Base-by-base conservation (phyloP, 805 yeast genomes). In the Wickerhamiella kurtzmanii region DNA sequence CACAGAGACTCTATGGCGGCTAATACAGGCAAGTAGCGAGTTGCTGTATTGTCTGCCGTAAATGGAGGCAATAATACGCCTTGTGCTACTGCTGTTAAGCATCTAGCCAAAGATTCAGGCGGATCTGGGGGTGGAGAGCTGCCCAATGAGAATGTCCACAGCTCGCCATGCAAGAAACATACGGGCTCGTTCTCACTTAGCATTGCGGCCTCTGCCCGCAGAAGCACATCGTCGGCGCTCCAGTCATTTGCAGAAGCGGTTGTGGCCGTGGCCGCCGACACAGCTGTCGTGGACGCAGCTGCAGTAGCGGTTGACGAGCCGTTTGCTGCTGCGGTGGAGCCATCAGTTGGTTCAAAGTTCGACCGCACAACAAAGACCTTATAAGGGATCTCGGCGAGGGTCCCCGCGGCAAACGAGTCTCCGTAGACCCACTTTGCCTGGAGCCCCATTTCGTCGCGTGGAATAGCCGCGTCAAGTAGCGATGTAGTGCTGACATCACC, bases 11-110 rank as follows among this genome's bases (percentile, higher is more conserved):
- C 53, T 6, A 57, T 42, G 11, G 59, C 58, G 1, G 52, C 42
- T 18, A 54, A 47, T 16, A 52, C 46, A 17, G 50, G 50, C 20
- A 54, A 48, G 20, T 50, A 47, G 21, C 47, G 49, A 11, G 44
- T 43, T 4, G 48, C 6, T 11, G 32, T 42, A 32, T 44, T 42
- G 2, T 25, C 22, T 16, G 44, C 44, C 9, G 51, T 42, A 37
- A 50, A 51, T 11, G 54, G 53, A 3, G 58, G 52, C 39, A 53
- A 41, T 16, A 54, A 44, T 2, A 47, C 46, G 20, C 59, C 58
- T 35, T 44, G 47, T 15, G 47, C 49, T 2, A 44, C 44, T 16
- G 48, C 38, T 2, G 20, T 36, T 22, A 50, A 8, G 17, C 25
- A 11, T 19, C 41, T 13, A 16, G 20, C 16, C 25, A 38, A 20